Evolutionary conservation across 2,329 filamentous ascomycete species (phyloP).

Genomic region (Aspergillus sp.): DNA sequence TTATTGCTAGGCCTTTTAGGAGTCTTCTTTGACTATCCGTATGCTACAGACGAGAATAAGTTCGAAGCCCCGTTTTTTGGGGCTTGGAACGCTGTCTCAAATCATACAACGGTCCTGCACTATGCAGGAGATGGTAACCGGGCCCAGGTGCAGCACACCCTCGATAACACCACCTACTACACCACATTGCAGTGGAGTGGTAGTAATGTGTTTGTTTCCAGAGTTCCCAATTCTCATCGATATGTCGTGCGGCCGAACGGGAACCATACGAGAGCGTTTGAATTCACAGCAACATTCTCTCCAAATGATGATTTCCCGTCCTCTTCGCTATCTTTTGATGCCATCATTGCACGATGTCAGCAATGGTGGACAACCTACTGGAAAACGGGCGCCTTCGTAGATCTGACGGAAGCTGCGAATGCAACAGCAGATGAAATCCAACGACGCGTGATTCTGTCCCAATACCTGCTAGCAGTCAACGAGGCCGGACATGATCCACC

Average conservation of each 20-base stretch:
- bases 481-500: slow-evolving; percentile 26
- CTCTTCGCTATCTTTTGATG: slow-evolving; percentile 12
- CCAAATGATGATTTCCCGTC: neutral
- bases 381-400: slow-evolving; percentile 55
- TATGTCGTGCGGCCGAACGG: neutral
- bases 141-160: neutral
- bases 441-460: slow-evolving; percentile 55
- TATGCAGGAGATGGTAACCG: neutral
- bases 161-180: slow-evolving; percentile 6
- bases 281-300: neutral
- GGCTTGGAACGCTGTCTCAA: slow-evolving; percentile 48
- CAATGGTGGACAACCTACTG: slow-evolving; percentile 55
- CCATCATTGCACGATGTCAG: slow-evolving; percentile 13
- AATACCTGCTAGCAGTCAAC: slow-evolving; percentile 57
- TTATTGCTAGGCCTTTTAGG: slow-evolving; percentile 43
- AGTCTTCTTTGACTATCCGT: slow-evolving; percentile 56
- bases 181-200: neutral
- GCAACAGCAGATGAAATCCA: slow-evolving; percentile 53
- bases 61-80: slow-evolving; percentile 59
- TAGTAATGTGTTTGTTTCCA: neutral
- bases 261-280: neutral
- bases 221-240: neutral
- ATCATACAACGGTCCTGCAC: slow-evolving; percentile 24
- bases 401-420: slow-evolving; percentile 45
- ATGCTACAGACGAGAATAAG: slow-evolving; percentile 51